Conservation (phyloP, 139 green algal species). For the Deuterostichococcus epilithicus region DNA sequence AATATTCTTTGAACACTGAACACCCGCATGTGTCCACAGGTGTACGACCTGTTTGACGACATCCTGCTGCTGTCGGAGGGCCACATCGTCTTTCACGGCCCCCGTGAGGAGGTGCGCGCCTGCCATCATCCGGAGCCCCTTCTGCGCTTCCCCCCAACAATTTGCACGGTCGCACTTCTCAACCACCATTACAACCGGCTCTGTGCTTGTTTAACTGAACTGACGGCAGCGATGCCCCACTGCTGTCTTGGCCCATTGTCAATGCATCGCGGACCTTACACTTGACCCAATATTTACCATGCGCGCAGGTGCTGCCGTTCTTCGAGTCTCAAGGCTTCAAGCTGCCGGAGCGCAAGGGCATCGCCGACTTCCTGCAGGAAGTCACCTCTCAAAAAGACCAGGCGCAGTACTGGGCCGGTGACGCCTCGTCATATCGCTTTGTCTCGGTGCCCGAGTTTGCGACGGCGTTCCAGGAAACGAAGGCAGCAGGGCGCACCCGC, state of each 20-base stretch:
- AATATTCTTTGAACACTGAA: background rate
- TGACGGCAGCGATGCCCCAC: too few species aligned
- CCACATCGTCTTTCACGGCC: constrained; percentile 48
- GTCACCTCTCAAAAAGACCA: constrained; percentile 36
- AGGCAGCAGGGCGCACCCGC: background rate
- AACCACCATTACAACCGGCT: too few species aligned
- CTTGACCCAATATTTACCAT: too few species aligned
- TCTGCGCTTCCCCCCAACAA: too few species aligned
- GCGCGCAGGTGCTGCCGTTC: constrained; percentile 45
- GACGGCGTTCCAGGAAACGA: constrained; percentile 3
- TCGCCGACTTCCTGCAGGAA: constrained; percentile 67
- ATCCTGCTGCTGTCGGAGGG: constrained; percentile 55
- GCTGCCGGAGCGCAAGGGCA: constrained; percentile 46
- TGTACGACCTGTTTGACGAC: constrained; percentile 63
- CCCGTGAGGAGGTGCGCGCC: constrained; percentile 27
- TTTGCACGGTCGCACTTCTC: too few species aligned
- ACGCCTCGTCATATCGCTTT: constrained; percentile 1
- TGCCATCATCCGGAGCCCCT: too few species aligned
- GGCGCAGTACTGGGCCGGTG: constrained; percentile 15
- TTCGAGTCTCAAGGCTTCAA: constrained; percentile 58
- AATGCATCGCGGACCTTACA: too few species aligned
- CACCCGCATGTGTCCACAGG: constrained; percentile 8
- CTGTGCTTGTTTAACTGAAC: too few species aligned
- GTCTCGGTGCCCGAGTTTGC: background rate
- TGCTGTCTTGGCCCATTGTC: too few species aligned